These are phyloP conservation scores for Nannochloropsis oceanica DNA, from an alignment of 108 stramenopile genomes.

Conservation along the genomic window DNA sequence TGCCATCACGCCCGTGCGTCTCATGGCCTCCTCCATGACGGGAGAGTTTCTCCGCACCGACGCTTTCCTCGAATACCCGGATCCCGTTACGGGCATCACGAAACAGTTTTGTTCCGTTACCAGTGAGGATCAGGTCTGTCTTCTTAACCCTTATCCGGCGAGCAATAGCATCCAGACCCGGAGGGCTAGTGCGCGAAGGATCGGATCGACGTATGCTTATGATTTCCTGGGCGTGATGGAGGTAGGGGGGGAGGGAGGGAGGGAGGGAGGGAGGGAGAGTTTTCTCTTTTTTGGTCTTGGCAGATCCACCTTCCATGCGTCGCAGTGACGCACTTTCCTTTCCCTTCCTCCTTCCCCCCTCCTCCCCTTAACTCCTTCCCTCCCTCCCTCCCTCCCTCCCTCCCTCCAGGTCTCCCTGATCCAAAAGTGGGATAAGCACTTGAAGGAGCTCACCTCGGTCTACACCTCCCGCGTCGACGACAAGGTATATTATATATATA, in stretches of 20 bases:
- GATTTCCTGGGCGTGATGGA: conserved; percentile 93
- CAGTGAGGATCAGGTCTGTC: conserved; percentile 51
- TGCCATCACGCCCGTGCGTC: conserved; percentile 51
- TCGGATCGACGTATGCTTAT: conserved; percentile 90
- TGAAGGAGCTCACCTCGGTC: too few relatives aligned
- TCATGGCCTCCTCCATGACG: conserved; percentile 79
- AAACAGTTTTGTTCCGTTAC: conserved; percentile 68
- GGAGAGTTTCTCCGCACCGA: conserved; percentile 82
- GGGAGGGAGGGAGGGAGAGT: too few relatives aligned
- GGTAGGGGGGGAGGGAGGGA: conserved; percentile 41
- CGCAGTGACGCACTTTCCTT: too few relatives aligned
- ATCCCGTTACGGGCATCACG: conserved; percentile 79
- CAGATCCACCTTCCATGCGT: too few relatives aligned
- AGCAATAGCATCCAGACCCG: conserved; percentile 57
- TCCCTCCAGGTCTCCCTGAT: too few relatives aligned
- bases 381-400: too few relatives aligned
- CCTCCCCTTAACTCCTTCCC: too few relatives aligned
- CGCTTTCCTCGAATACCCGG: conserved; percentile 74
- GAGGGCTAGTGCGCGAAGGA: conserved; percentile 86
- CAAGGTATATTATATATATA: too few relatives aligned
- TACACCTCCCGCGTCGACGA: too few relatives aligned
- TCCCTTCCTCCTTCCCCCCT: not conserved
- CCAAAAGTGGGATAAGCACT: too few relatives aligned
- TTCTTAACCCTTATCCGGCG: conserved; percentile 73
- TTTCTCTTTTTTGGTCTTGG: too few relatives aligned